Conservation (phyloP, 2,329 filamentous ascomycete species). For the Rugonectria rugulosa region DNA sequence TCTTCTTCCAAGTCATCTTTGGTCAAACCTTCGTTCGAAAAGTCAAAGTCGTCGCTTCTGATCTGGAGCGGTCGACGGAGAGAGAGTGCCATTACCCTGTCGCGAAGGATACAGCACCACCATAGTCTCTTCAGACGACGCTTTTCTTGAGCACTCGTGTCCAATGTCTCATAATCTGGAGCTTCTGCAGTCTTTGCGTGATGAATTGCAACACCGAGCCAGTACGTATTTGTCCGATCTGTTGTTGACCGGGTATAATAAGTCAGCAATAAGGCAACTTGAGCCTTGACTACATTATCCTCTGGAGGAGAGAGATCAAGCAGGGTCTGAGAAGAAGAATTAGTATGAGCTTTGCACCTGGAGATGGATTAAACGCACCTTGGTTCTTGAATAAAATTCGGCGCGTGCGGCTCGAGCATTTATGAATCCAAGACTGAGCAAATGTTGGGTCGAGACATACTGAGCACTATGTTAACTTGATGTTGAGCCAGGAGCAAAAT, state of each 20-base stretch:
- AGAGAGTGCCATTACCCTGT: conserved; percentile 56
- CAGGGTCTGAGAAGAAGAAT: background rate
- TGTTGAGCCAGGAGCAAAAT: background rate
- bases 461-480: background rate
- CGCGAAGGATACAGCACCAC: conserved; percentile 62
- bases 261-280: conserved; percentile 10
- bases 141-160: background rate
- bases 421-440: conserved; percentile 1
- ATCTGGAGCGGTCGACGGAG: conserved; percentile 57
- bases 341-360: background rate
- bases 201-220: conserved; percentile 16
- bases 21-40: conserved; percentile 38
- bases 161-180: background rate
- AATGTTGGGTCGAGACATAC: background rate
- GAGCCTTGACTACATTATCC: conserved; percentile 10
- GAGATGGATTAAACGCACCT: conserved; percentile 1
- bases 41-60: conserved; percentile 52
- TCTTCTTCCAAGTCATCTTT: conserved; percentile 55
- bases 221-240: conserved; percentile 12
- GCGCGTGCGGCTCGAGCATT: background rate
- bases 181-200: conserved; percentile 3
- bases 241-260: background rate
- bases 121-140: conserved; percentile 55
- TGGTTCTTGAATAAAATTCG: conserved; percentile 6
- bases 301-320: background rate